A percentile compares a stretch with the other conserved stretches of the same genome.
Evolutionary conservation across 345 rosid genomes (phyloP).

Genomic region (Dipteronia dyeriana): DNA sequence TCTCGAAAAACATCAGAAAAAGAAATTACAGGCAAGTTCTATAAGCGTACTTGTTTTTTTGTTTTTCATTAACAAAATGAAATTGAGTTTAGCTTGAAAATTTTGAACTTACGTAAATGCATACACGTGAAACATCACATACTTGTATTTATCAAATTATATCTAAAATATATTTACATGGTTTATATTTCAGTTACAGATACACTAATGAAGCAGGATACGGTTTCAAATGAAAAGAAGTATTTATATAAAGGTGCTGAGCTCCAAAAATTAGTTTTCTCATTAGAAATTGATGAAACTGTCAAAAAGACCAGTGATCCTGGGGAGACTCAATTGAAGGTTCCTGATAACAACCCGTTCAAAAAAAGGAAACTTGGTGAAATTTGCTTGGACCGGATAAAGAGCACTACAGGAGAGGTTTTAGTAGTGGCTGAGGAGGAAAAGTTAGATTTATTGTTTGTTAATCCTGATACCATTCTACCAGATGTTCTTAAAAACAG

Average conservation of each 20-base stretch:
- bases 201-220: constrained; percentile 26
- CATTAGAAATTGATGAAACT: constrained; percentile 21
- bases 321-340: constrained; percentile 27
- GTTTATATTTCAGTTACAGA: constrained; percentile 23
- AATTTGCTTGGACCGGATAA: constrained; percentile 16
- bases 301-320: constrained; percentile 17
- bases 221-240: constrained; percentile 36
- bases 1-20: constrained; percentile 30
- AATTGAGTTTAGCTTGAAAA: background rate
- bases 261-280: constrained; percentile 47
- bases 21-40: constrained; percentile 33
- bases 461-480: constrained; percentile 20
- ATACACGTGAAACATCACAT: background rate
- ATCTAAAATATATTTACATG: background rate
- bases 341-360: constrained; percentile 68
- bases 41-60: background rate
- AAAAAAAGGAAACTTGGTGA: constrained; percentile 42
- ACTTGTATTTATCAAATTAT: background rate
- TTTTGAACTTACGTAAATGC: background rate
- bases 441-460: constrained; percentile 20
- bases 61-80: background rate
- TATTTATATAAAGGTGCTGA: constrained; percentile 44
- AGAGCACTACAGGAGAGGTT: constrained; percentile 23
- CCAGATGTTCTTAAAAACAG: constrained; percentile 13
- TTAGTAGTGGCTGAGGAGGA: constrained; percentile 29